Evolutionary conservation across 805 yeast species (phyloP).

Genomic region (Saccharomycopsis babjevae): DNA sequence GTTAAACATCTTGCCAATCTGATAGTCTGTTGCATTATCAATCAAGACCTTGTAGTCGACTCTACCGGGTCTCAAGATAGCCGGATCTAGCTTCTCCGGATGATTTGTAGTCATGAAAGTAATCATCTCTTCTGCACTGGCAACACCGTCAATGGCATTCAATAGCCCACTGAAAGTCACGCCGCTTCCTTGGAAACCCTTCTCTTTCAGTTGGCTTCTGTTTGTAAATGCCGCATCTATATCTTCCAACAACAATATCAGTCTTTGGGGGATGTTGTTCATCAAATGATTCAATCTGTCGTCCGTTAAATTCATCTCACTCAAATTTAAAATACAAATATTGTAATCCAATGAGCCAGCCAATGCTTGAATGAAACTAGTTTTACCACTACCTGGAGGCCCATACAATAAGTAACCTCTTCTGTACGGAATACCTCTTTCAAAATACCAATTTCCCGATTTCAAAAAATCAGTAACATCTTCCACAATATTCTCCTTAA

Average conservation of each 20-base stretch:
- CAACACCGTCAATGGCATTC: constrained; percentile 94
- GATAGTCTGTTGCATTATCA: constrained; percentile 79
- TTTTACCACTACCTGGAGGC: constrained; percentile 97
- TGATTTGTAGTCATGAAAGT: constrained; percentile 99
- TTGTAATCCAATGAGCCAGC: constrained; percentile 96
- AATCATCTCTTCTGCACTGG: constrained; percentile 91
- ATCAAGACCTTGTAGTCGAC: constrained; percentile 75
- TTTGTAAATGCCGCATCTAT: constrained; percentile 91
- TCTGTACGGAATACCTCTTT: constrained; percentile 95
- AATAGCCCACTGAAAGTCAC: constrained; percentile 92
- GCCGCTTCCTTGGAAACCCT: constrained; percentile 65
- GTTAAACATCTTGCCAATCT: constrained; percentile 74
- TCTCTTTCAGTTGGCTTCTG: constrained; percentile 64
- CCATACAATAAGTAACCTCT: constrained; percentile 91
- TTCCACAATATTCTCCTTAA: constrained; percentile 50
- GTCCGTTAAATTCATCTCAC: constrained; percentile 88
- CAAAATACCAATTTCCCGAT: constrained; percentile 85
- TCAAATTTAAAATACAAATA: constrained; percentile 82
- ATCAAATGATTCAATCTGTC: constrained; percentile 89
- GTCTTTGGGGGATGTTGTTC: constrained; percentile 91
- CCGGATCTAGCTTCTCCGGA: constrained; percentile 89
- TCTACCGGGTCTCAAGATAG: constrained; percentile 89
- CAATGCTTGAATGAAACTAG: constrained; percentile 89
- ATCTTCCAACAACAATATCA: constrained; percentile 79
- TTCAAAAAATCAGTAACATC: constrained; percentile 76